These are phyloP conservation scores for Candida sanyaensis DNA, from an alignment of 1,139 yeast species.

Conservation along the genomic window DNA sequence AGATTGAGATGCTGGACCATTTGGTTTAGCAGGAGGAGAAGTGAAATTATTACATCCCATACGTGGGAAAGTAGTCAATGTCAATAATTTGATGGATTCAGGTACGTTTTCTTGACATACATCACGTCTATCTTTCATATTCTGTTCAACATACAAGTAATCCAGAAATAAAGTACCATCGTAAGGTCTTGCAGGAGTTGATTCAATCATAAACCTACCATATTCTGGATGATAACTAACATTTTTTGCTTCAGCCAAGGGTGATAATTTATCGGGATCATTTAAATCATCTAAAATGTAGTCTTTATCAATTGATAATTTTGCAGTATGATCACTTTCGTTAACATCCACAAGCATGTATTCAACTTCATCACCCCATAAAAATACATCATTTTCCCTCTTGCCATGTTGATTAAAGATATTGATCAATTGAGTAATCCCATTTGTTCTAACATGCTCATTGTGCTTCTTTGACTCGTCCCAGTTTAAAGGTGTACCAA, in stretches of 20 bases:
- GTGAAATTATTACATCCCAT: conserved; percentile 83
- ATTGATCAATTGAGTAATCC: conserved; percentile 72
- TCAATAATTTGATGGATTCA: conserved; percentile 59
- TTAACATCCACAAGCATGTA: conserved; percentile 61
- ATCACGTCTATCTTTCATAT: conserved; percentile 71
- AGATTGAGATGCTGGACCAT: conserved; percentile 81
- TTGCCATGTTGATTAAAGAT: conserved; percentile 63
- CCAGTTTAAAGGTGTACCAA: conserved; percentile 95
- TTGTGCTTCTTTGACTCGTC: conserved; percentile 68
- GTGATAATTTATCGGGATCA: conserved; percentile 40
- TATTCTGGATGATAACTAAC: conserved; percentile 94
- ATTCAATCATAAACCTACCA: conserved; percentile 95
- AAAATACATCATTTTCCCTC: conserved; percentile 55
- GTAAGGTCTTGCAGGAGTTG: conserved; percentile 86
- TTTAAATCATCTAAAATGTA: conserved; percentile 66
- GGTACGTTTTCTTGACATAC: conserved; percentile 62
- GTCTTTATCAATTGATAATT: conserved; percentile 74
- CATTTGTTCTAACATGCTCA: conserved; percentile 81
- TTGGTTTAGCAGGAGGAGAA: conserved; percentile 63
- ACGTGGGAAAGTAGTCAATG: conserved; percentile 82
- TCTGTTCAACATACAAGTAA: conserved; percentile 71
- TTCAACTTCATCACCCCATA: conserved; percentile 98
- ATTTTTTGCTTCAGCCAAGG: conserved; percentile 45
- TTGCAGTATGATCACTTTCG: conserved; percentile 40
- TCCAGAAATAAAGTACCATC: conserved; percentile 59